These are phyloP conservation scores for Albugo laibachii DNA, from an alignment of 352 stramenopile species.

Conservation along the genomic window DNA sequence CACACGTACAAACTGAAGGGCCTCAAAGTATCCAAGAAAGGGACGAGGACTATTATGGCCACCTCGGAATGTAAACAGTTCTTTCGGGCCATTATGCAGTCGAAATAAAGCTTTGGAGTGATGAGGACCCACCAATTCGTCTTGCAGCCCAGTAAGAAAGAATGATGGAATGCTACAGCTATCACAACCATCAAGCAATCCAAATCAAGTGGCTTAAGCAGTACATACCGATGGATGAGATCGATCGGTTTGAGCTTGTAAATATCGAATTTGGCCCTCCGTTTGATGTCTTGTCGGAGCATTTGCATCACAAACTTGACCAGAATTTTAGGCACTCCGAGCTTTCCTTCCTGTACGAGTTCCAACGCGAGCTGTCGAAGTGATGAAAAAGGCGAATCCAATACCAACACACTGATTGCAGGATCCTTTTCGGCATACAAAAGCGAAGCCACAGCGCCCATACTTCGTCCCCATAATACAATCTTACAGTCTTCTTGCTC, in stretches of 20 bases:
- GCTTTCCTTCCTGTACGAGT: conserved; percentile 61
- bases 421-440: conserved; percentile 28
- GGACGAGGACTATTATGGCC: conserved; percentile 63
- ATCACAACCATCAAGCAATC: background rate
- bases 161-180: conserved; percentile 41
- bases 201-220: conserved; percentile 1
- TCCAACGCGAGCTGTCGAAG: conserved; percentile 47
- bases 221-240: conserved; percentile 37
- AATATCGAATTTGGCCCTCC: conserved; percentile 72
- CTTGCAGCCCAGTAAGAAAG: conserved; percentile 52
- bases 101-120: conserved; percentile 55
- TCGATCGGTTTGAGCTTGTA: conserved; percentile 71
- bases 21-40: conserved; percentile 59
- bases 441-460: conserved; percentile 55
- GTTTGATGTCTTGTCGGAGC: conserved; percentile 59
- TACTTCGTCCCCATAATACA: conserved; percentile 56
- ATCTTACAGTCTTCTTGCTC: conserved; percentile 31
- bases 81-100: conserved; percentile 52
- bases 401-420: conserved; percentile 53
- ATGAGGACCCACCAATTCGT: conserved; percentile 60
- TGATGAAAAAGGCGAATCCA: conserved; percentile 70
- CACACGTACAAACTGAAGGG: conserved; percentile 55
- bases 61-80: conserved; percentile 60
- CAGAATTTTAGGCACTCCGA: conserved; percentile 59
- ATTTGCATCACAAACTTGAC: conserved; percentile 69